phyloP scores from a whole-genome alignment of 164 flowering plant species.

The Sedum album region DNA sequence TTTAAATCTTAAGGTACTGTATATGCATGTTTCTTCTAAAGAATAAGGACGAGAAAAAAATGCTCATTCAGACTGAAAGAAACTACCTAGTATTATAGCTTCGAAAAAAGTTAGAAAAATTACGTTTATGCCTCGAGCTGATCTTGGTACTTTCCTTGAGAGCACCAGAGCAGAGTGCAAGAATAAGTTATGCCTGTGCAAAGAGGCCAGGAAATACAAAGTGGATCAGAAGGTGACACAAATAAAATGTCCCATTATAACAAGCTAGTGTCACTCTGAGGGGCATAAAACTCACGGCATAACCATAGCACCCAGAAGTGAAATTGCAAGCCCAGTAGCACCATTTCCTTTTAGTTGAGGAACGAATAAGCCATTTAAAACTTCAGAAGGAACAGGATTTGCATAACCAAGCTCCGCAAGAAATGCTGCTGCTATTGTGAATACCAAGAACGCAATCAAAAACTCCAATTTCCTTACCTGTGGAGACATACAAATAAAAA shows the following conservation, averaged over 20 bases:
- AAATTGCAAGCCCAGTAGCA: constrained; percentile 78
- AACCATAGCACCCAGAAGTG: constrained; percentile 93
- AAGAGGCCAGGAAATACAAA: not conserved
- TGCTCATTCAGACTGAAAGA: not conserved
- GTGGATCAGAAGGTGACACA: constrained; percentile 6
- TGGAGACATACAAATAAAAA: not conserved
- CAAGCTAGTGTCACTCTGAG: not conserved
- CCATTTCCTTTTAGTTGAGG: constrained; percentile 84
- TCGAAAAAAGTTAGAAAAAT: constrained; percentile 4
- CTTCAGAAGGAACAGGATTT: constrained; percentile 61
- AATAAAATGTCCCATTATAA: not conserved
- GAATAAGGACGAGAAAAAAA: not conserved
- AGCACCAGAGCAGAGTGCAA: constrained; percentile 93
- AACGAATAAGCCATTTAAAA: constrained; percentile 71
- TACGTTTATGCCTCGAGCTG: constrained; percentile 70
- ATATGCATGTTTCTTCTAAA: no score
- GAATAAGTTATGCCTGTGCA: constrained; percentile 79
- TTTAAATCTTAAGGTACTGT: no score
- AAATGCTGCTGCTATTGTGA: constrained; percentile 84
- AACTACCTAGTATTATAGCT: constrained; percentile 5
- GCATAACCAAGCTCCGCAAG: constrained; percentile 78
- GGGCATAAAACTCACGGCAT: constrained; percentile 67
- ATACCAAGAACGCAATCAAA: constrained; percentile 73
- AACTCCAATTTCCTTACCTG: constrained; percentile 94
- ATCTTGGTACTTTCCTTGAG: constrained; percentile 78